Percentiles rank a stretch among this genome's conserved stretches.
Evolutionary conservation across 1,284 basidiomycete species (phyloP).

Genomic region (Violaceomyces palustris): DNA sequence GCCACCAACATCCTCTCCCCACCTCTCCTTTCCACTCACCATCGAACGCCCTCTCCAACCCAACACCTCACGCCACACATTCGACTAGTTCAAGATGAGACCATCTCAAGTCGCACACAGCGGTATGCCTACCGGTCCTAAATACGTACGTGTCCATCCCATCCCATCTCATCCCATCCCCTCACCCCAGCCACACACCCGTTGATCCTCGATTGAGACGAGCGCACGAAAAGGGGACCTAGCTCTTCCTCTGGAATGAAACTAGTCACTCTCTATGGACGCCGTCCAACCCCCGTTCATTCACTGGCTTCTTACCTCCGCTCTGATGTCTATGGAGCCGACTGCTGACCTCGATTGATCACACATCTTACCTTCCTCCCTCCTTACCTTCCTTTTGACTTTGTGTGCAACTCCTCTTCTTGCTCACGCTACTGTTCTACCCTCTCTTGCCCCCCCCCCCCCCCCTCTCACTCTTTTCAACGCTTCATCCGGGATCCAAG

Average conservation of each 20-base stretch:
- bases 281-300: too few relatives aligned
- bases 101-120: conserved; percentile 32
- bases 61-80: not conserved
- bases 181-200: not conserved
- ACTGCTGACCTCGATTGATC: too few relatives aligned
- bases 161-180: not conserved
- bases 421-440: not conserved
- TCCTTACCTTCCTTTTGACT: not conserved
- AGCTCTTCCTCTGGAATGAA: too few relatives aligned
- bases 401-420: not conserved
- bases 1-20: conserved; percentile 1
- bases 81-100: conserved; percentile 14
- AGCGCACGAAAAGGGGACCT: too few relatives aligned
- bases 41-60: too few relatives aligned
- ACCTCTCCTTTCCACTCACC: too few relatives aligned
- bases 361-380: too few relatives aligned
- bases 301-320: too few relatives aligned
- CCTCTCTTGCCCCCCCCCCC: not conserved
- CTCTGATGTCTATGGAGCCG: too few relatives aligned
- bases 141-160: conserved; percentile 30
- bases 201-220: not conserved
- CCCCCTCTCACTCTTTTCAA: not conserved
- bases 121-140: conserved; percentile 47
- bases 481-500: conserved; percentile 4
- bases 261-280: too few relatives aligned